Percentiles rank a stretch among this genome's conserved stretches.
Conservation (phyloP, 805 yeast genomes). For the Starmerella roubikii region DNA sequence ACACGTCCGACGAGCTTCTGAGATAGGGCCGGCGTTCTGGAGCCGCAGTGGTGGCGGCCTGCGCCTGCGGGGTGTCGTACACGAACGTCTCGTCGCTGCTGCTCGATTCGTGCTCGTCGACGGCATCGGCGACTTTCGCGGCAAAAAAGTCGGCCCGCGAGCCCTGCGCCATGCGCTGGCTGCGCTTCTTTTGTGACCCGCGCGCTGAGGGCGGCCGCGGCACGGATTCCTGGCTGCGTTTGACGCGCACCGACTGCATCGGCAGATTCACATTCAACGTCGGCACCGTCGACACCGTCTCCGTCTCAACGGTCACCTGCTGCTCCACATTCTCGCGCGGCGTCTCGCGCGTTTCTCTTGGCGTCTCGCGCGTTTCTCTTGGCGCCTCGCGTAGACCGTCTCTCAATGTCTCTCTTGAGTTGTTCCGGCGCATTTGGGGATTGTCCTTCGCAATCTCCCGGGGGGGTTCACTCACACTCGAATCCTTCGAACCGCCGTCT, state of each 20-base stretch:
- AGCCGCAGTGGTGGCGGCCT: constrained; percentile 8
- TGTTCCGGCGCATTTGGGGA: no score
- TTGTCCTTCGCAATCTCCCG: no score
- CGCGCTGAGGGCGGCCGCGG: constrained; percentile 13
- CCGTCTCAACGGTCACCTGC: constrained; percentile 41
- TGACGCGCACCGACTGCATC: constrained; percentile 15
- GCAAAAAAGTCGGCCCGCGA: constrained; percentile 89
- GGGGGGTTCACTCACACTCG: no score
- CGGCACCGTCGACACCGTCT: constrained; percentile 41
- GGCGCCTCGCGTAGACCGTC: no score
- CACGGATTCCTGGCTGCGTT: constrained; percentile 24
- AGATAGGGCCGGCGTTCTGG: constrained; percentile 18
- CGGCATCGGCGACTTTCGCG: constrained; percentile 86
- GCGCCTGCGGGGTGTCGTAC: constrained; percentile 42
- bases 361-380: no score
- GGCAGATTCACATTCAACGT: constrained; percentile 17
- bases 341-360: no score
- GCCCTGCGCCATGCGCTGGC: constrained; percentile 28
- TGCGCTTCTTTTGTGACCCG: constrained; percentile 31
- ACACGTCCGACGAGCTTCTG: constrained; percentile 15
- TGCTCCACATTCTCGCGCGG: no score
- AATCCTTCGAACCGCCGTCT: no score
- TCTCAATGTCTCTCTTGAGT: no score
- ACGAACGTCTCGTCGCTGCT: constrained; percentile 94
- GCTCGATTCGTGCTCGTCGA: constrained; percentile 56